Conservation (phyloP, 2,329 filamentous ascomycete species). For the Pseudocercospora ulei region DNA sequence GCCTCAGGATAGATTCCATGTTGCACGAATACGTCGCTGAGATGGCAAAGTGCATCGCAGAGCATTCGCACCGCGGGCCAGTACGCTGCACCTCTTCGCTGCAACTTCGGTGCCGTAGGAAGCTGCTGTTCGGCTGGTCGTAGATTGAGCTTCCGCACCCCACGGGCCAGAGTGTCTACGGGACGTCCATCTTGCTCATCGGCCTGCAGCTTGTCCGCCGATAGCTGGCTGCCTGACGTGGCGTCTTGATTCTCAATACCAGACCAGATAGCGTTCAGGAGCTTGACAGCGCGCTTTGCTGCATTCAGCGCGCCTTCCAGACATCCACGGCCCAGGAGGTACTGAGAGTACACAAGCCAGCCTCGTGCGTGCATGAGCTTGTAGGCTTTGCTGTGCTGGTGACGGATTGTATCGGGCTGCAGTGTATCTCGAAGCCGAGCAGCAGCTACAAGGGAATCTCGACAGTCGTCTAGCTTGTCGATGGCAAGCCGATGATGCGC, state of each 20-base stretch:
- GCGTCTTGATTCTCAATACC: slow-evolving; percentile 17
- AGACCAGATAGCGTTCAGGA: slow-evolving; percentile 29
- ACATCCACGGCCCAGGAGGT: slow-evolving; percentile 16
- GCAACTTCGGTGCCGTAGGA: background rate
- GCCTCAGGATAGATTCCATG: slow-evolving; percentile 83
- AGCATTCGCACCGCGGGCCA: slow-evolving; percentile 71
- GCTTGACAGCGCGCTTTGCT: slow-evolving; percentile 27
- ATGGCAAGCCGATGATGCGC: slow-evolving; percentile 24
- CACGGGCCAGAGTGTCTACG: slow-evolving; percentile 20
- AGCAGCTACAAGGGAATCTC: slow-evolving; percentile 18
- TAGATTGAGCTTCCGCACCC: slow-evolving; percentile 32
- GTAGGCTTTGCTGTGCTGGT: slow-evolving; percentile 21
- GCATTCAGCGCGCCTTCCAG: slow-evolving; percentile 24
- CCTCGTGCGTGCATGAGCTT: slow-evolving; percentile 25
- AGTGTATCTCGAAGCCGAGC: slow-evolving; percentile 16
- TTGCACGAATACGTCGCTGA: slow-evolving; percentile 70
- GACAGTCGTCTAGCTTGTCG: slow-evolving; percentile 21
- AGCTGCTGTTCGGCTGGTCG: slow-evolving; percentile 28
- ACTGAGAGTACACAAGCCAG: slow-evolving; percentile 29
- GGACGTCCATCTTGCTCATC: slow-evolving; percentile 11
- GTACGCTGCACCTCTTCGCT: slow-evolving; percentile 55
- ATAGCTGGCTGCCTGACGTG: background rate
- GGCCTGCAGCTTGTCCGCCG: slow-evolving; percentile 9
- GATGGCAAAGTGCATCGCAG: slow-evolving; percentile 59
- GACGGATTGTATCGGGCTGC: slow-evolving; percentile 16